Percentiles rank a stretch among this genome's conserved stretches.
Evolutionary conservation across 2,329 filamentous ascomycete genomes (phyloP).

Genomic region (Microsporum canis): DNA sequence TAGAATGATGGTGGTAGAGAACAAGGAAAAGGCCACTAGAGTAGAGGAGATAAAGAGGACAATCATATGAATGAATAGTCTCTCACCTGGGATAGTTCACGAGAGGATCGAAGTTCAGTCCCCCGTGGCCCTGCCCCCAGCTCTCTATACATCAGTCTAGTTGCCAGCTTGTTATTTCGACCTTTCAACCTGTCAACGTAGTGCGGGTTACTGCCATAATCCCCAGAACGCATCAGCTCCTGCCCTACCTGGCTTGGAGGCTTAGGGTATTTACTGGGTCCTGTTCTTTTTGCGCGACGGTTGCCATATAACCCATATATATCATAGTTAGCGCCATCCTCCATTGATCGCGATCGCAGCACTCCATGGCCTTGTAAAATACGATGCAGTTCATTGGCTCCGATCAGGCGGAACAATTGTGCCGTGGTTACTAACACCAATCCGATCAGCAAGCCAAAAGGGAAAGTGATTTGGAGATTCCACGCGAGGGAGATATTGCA

Average conservation of each 20-base stretch:
- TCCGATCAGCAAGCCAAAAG: conserved; percentile 6
- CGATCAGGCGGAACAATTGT: conserved; percentile 45
- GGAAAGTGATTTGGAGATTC: conserved; percentile 3
- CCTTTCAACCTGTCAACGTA: conserved; percentile 41
- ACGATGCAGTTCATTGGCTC: conserved; percentile 42
- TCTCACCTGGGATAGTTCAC: conserved; percentile 56
- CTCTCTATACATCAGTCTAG: conserved; percentile 68
- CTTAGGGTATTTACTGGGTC: conserved; percentile 55
- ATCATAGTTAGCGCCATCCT: neutral
- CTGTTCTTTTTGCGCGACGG: conserved; percentile 19
- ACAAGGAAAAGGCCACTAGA: no score
- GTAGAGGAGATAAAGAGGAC: neutral
- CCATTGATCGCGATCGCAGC: conserved; percentile 21
- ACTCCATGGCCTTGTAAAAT: conserved; percentile 36
- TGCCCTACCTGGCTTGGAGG: conserved; percentile 68
- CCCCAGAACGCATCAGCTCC: conserved; percentile 69
- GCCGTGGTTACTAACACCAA: conserved; percentile 23
- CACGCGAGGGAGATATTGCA: conserved; percentile 1
- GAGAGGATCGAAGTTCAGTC: conserved; percentile 49
- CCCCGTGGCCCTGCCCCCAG: conserved; percentile 55
- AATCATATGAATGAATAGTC: neutral
- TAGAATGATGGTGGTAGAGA: no score
- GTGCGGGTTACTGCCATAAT: conserved; percentile 61
- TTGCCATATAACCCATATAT: neutral
- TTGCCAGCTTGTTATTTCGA: conserved; percentile 50